Base-by-base conservation (phyloP, 164 flowering plant genomes). In the Malania oleifera region DNA sequence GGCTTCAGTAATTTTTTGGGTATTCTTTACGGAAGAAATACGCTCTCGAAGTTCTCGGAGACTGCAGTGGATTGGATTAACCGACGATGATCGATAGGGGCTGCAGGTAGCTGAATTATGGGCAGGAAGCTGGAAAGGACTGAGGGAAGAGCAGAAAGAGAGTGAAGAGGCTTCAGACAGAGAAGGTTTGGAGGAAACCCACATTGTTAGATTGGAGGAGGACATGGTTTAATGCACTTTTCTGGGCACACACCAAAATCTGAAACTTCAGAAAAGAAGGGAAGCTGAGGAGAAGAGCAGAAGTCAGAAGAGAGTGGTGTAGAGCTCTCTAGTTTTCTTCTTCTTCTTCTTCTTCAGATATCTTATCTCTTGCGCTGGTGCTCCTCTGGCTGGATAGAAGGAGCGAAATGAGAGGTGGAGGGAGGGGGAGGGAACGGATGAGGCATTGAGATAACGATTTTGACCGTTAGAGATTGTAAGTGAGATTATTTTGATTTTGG, bases 1-100 rank as follows among this genome's bases (percentile, higher is more conserved):
- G 6, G 95, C 95, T 67, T 91, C 96, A 0, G 98, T 82, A 39
- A 91, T 77, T 61, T 91, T 89, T 68, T 91, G 96, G 49, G 95
- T 85, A 57, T 63, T 91, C 48, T 85, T 91, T 15, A 91, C 87
- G 0, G 95, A 69, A 6, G 70, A 73, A 29, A 88, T 80, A 53
- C 96, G 75, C 1, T 70, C 75, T 5, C 85, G 71, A 1, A 91
- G 75, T 49, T 84, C 82, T 1, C 93, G 87, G 20, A 86, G 77
- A 19, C 82, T 63, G 56, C 85, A 82, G 3, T 48, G 77, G 18
- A 89, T 74, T n/a, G 58, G 56, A 34, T 19, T 19, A 2, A 43
- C 59, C 22, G 73, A 47, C 5, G 80, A 66, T 25, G 80, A 39
- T 43, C 67, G 57, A 0, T 80, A 70, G 14, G 74, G 64, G 56